Base-by-base conservation (phyloP, 2,329 filamentous ascomycete genomes). In the Dactylellina cionopaga region DNA sequence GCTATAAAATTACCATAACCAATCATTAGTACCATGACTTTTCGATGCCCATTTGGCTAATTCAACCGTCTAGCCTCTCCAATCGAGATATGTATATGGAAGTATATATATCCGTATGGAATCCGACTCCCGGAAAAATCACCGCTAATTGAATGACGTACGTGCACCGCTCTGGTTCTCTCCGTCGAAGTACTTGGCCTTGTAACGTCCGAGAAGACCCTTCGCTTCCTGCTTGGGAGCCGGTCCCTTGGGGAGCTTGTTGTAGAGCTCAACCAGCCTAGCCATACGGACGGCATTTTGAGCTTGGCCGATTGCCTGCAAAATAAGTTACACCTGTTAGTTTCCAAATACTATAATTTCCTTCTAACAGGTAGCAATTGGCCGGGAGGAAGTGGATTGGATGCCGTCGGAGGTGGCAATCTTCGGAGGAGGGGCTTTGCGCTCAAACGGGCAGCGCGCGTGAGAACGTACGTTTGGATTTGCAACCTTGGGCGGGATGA, bases 211-310 rank as follows among this genome's bases (percentile, higher is more conserved):
- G 79, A 96, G 83, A 74, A 96, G 84, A 78, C 95, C 94, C 80
- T 88, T 91, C 77, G 90, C 83, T 87, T 96, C 88, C 78, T 88
- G 82, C 82, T 92, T 89, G 79, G 95, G 93, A 79, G 93, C 93
- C 78, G 91, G 83, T 78, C 95, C 96, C 80, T 93, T 92, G 81
- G 96, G 95, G 72, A 99, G 92, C 84, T 94, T 96, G 86, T 96
- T 92, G 88, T 99, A 99, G 88, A 99, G 98, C 85, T 87, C 92
- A 83, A 98, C 94, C 78, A 99, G 92, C 80, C 93, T 91, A 83
- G 96, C 91, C 95, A 99, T 98, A 82, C 94, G 92, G 80, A 92
- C 88, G 81, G 95, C 95, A 88, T 98, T 94, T 81, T 93, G 92
- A 78, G 93, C 92, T 81, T 91, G 90, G 80, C 95, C 94, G 81